These are phyloP conservation scores for Microglena sp. DNA, from an alignment of 139 green algal species.

Conservation along the genomic window DNA sequence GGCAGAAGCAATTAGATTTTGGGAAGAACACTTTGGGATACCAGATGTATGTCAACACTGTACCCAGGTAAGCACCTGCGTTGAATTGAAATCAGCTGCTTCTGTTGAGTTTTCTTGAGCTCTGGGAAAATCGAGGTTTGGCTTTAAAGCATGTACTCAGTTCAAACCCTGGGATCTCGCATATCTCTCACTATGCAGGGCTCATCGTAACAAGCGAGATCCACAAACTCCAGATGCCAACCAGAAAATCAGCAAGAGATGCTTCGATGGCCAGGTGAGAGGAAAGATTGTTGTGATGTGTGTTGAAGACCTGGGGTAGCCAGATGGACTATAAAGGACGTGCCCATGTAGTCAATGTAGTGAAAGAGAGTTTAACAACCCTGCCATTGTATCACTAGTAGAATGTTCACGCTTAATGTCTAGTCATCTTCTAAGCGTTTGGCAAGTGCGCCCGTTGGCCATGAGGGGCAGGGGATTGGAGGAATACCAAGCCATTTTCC, in stretches of 20 bases:
- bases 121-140: too few species aligned
- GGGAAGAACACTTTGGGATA: constrained; percentile 90
- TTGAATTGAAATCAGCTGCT: neutral
- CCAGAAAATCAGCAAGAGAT: constrained; percentile 43
- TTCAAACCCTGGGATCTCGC: too few species aligned
- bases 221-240: constrained; percentile 49
- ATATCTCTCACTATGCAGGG: too few species aligned
- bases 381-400: neutral
- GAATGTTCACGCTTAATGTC: too few species aligned
- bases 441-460: too few species aligned
- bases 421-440: too few species aligned
- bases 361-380: neutral
- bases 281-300: neutral
- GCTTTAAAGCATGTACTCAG: too few species aligned
- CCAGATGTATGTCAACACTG: constrained; percentile 50
- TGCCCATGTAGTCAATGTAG: neutral
- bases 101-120: constrained; percentile 6
- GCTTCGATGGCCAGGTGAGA: constrained; percentile 32
- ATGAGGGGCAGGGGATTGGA: too few species aligned
- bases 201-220: too few species aligned
- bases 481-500: neutral
- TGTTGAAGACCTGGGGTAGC: neutral
- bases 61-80: constrained; percentile 46
- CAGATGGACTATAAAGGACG: neutral
- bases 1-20: constrained; percentile 85